Conservation (phyloP, 768 basidiomycete genomes). For the Tricholoma saponaceum region DNA sequence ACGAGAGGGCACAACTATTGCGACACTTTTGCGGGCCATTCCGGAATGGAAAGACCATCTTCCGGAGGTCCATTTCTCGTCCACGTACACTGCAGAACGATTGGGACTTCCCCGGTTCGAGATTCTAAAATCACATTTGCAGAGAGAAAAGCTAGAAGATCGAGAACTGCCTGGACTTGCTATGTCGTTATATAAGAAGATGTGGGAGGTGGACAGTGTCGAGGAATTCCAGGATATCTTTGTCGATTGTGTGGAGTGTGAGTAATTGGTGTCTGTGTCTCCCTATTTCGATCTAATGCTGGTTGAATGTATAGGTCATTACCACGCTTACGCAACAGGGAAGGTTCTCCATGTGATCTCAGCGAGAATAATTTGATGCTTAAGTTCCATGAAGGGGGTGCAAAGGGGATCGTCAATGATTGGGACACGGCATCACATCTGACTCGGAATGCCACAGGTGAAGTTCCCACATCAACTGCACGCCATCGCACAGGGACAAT, state of each 20-base stretch:
- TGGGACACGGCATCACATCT: too few species aligned
- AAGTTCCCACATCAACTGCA: too few species aligned
- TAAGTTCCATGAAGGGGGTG: background rate
- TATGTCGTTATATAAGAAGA: slow-evolving; percentile 13
- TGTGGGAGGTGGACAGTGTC: slow-evolving; percentile 17
- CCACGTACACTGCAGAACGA: background rate
- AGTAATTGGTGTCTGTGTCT: background rate
- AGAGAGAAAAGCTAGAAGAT: background rate
- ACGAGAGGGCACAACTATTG: slow-evolving; percentile 7
- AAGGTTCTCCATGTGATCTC: too few species aligned
- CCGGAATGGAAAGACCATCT: slow-evolving; percentile 10
- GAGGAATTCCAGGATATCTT: slow-evolving; percentile 23
- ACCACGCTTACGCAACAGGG: too few species aligned
- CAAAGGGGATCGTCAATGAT: slow-evolving; percentile 20
- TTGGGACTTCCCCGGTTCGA: slow-evolving; percentile 4
- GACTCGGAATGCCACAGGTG: too few species aligned
- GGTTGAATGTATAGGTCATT: slow-evolving; percentile 11
- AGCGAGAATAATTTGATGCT: slow-evolving; percentile 30
- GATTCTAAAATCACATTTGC: background rate
- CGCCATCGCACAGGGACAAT: too few species aligned
- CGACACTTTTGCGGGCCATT: slow-evolving; percentile 2
- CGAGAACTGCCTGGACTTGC: slow-evolving; percentile 14
- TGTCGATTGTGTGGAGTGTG: too few species aligned
- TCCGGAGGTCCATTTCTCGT: slow-evolving; percentile 5
- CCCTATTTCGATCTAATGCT: background rate